Percentiles rank a stretch among this genome's conserved stretches.
These are phyloP conservation scores for Pythium scleroteichum DNA, from an alignment of 352 stramenopile species.

Conservation along the genomic window DNA sequence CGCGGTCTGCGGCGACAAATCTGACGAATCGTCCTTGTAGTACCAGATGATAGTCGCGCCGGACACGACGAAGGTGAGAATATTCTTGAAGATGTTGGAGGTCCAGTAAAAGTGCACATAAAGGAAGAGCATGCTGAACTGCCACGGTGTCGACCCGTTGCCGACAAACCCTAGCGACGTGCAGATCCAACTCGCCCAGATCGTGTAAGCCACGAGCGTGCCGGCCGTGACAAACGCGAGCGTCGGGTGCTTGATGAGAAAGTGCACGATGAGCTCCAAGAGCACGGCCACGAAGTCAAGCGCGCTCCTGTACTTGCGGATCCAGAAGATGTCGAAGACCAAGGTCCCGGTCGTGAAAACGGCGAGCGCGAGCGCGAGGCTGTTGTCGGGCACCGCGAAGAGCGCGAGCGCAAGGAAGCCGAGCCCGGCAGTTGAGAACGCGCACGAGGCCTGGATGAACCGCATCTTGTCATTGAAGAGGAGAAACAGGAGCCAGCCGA, in stretches of 20 bases:
- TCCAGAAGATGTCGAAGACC: constrained; percentile 70
- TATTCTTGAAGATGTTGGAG: constrained; percentile 85
- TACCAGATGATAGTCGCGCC: constrained; percentile 87
- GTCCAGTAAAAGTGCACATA: constrained; percentile 90
- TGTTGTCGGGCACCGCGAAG: constrained; percentile 55
- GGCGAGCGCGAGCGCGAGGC: constrained; percentile 48
- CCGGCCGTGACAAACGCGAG: constrained; percentile 52
- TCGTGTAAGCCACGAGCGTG: constrained; percentile 62
- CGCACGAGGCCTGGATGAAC: constrained; percentile 67
- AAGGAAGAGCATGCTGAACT: constrained; percentile 67
- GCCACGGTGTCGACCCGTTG: constrained; percentile 62
- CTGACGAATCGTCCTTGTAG: constrained; percentile 72
- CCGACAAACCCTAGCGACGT: constrained; percentile 74
- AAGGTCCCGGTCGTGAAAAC: constrained; percentile 40
- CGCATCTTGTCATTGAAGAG: constrained; percentile 73
- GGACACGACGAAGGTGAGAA: constrained; percentile 76
- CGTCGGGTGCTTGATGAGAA: constrained; percentile 56
- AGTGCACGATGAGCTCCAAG: constrained; percentile 79
- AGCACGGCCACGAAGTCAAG: constrained; percentile 85
- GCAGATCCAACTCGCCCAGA: constrained; percentile 80
- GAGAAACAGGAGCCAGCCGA: constrained; percentile 77
- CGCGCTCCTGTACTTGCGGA: constrained; percentile 56
- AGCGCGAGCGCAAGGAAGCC: constrained; percentile 49
- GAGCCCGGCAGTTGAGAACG: constrained; percentile 64
- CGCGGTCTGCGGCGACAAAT: constrained; percentile 46